These are phyloP conservation scores for Antarctomyces pellizariae DNA, from an alignment of 495 filamentous ascomycete genomes.

Conservation along the genomic window DNA sequence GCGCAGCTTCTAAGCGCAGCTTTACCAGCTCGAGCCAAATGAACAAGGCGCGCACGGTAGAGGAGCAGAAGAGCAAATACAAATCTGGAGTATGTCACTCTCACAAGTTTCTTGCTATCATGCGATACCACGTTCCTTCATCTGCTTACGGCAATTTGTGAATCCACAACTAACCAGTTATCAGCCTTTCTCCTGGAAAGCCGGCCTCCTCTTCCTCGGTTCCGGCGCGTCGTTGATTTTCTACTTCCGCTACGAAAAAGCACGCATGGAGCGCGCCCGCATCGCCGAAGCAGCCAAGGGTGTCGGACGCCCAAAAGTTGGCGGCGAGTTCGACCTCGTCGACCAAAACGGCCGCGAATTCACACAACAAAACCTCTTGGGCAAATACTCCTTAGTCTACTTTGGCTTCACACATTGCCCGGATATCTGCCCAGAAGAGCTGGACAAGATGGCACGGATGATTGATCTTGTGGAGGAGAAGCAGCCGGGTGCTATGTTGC, in stretches of 20 bases:
- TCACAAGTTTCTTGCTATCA: not conserved
- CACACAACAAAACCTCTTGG: slow-evolving; percentile 56
- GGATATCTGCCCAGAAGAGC: slow-evolving; percentile 95
- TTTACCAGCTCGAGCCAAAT: not conserved
- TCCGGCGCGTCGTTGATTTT: slow-evolving; percentile 53
- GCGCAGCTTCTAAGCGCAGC: not conserved
- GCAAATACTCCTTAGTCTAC: slow-evolving; percentile 76
- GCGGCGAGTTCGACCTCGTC: slow-evolving; percentile 59
- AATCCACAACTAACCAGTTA: not conserved
- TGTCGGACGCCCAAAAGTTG: slow-evolving; percentile 77
- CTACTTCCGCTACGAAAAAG: slow-evolving; percentile 85
- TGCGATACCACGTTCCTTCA: not conserved
- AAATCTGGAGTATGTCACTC: slow-evolving; percentile 21
- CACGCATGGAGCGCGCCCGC: slow-evolving; percentile 60
- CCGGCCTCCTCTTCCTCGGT: slow-evolving; percentile 63
- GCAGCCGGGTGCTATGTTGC: slow-evolving; percentile 20
- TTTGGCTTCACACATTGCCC: slow-evolving; percentile 98
- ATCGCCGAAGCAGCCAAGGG: slow-evolving; percentile 84
- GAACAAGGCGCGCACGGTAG: slow-evolving; percentile 16
- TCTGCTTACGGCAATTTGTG: not conserved
- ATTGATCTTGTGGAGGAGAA: slow-evolving; percentile 60
- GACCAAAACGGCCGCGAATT: slow-evolving; percentile 62
- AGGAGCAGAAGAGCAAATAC: slow-evolving; percentile 28
- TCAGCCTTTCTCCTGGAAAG: slow-evolving; percentile 76
- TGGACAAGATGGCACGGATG: slow-evolving; percentile 94